Conservation (phyloP, 2,329 filamentous ascomycete species). For the Sphaerostilbella broomeana region DNA sequence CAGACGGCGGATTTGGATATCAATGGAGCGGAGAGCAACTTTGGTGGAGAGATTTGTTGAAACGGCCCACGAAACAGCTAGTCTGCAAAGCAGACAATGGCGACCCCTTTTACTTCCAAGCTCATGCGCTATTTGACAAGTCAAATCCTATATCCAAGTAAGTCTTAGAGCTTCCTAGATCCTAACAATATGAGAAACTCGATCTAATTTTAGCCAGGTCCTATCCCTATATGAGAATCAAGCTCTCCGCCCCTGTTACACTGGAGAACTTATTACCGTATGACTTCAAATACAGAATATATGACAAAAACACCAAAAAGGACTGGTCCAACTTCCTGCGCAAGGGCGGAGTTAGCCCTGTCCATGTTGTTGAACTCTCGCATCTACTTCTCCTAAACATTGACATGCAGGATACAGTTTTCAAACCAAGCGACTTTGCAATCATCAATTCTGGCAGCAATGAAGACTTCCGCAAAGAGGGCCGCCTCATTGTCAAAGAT, state of each 20-base stretch:
- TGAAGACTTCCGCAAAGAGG: constrained; percentile 83
- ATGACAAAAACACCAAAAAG: constrained; percentile 96
- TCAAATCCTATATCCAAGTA: constrained; percentile 73
- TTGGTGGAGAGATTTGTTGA: constrained; percentile 88
- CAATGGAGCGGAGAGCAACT: constrained; percentile 85
- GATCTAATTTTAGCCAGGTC: constrained; percentile 42
- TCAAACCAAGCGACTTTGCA: constrained; percentile 91
- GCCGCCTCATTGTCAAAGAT: constrained; percentile 74
- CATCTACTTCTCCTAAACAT: constrained; percentile 88
- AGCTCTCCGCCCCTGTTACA: constrained; percentile 85
- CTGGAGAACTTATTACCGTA: constrained; percentile 92
- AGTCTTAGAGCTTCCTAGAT: constrained; percentile 24
- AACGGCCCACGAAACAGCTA: constrained; percentile 76
- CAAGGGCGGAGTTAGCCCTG: constrained; percentile 92
- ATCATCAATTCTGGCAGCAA: constrained; percentile 89
- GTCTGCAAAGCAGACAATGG: constrained; percentile 82
- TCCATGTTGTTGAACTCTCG: constrained; percentile 93
- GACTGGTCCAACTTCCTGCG: constrained; percentile 98
- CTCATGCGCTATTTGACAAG: constrained; percentile 78
- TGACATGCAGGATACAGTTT: constrained; percentile 93
- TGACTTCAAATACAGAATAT: constrained; percentile 98
- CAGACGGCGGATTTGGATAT: constrained; percentile 94
- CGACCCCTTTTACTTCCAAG: constrained; percentile 94
- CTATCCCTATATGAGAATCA: constrained; percentile 92
- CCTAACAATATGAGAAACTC: background rate